These are phyloP conservation scores for Fistulifera solaris DNA, from an alignment of 108 stramenopile genomes.

Conservation along the genomic window DNA sequence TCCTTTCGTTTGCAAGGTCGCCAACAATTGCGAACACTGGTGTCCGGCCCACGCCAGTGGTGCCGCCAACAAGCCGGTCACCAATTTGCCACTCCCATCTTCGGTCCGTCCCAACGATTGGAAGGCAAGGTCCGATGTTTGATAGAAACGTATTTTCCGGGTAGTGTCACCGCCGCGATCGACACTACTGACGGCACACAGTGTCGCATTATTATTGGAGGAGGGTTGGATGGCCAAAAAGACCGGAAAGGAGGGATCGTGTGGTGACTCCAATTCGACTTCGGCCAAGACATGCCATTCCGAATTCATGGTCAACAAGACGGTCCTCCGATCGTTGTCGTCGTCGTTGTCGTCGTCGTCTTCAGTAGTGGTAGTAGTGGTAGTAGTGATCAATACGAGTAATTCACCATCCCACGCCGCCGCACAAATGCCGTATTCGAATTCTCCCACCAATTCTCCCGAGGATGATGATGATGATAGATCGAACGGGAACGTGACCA, in stretches of 20 bases:
- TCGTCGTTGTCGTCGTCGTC: slow-evolving; percentile 40
- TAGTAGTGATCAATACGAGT: slow-evolving; percentile 61
- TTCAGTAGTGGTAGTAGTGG: slow-evolving; percentile 13
- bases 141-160: slow-evolving; percentile 59
- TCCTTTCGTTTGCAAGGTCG: slow-evolving; percentile 54
- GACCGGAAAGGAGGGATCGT: background rate
- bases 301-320: slow-evolving; percentile 75
- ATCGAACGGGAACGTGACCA: no score
- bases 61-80: slow-evolving; percentile 44
- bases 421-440: slow-evolving; percentile 70
- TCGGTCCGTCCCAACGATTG: slow-evolving; percentile 64
- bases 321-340: slow-evolving; percentile 26
- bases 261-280: slow-evolving; percentile 36
- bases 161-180: slow-evolving; percentile 35
- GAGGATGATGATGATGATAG: slow-evolving; percentile 31
- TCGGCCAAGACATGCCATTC: slow-evolving; percentile 77
- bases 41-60: slow-evolving; percentile 62
- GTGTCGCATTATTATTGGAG: slow-evolving; percentile 71
- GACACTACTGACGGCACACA: slow-evolving; percentile 56
- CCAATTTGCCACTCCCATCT: slow-evolving; percentile 73
- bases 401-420: slow-evolving; percentile 78
- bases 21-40: slow-evolving; percentile 70
- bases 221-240: slow-evolving; percentile 5
- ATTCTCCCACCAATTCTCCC: slow-evolving; percentile 71
- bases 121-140: slow-evolving; percentile 46